Conservation (phyloP, 306 rosid genomes). For the Cicer yamashitae region DNA sequence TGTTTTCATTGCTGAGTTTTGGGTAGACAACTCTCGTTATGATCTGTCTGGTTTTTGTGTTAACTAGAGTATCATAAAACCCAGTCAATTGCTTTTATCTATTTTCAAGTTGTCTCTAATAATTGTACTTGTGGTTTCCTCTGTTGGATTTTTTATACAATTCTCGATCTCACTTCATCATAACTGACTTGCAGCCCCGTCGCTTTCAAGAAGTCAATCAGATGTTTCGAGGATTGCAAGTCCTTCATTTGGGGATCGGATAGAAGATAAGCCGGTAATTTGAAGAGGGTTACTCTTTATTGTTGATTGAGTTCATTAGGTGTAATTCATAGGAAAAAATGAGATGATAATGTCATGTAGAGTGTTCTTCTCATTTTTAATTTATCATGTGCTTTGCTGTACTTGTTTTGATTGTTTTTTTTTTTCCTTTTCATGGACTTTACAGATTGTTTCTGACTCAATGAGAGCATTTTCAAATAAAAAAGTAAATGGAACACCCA, state of each 20-base stretch:
- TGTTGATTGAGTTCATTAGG: constrained; percentile 15
- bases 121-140: constrained; percentile 30
- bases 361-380: constrained; percentile 32
- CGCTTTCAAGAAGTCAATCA: constrained; percentile 76
- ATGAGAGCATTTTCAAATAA: constrained; percentile 63
- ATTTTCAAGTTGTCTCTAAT: constrained; percentile 27
- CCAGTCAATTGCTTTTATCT: constrained; percentile 5
- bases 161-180: constrained; percentile 39
- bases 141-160: constrained; percentile 11
- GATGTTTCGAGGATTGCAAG: constrained; percentile 66
- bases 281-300: constrained; percentile 31
- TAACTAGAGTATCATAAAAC: constrained; percentile 27
- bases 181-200: constrained; percentile 62
- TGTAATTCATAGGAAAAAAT: constrained; percentile 2
- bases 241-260: constrained; percentile 64
- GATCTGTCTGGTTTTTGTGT: constrained; percentile 39
- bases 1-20: constrained; percentile 9
- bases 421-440: constrained; percentile 42
- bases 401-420: constrained; percentile 40
- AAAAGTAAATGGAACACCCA: constrained; percentile 72
- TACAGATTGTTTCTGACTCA: constrained; percentile 62
- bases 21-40: constrained; percentile 16
- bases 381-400: constrained; percentile 26
- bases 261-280: constrained; percentile 81
- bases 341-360: constrained; percentile 7